Evolutionary conservation across 306 rosid genomes (phyloP).

Genomic region (Fragaria ananassa): DNA sequence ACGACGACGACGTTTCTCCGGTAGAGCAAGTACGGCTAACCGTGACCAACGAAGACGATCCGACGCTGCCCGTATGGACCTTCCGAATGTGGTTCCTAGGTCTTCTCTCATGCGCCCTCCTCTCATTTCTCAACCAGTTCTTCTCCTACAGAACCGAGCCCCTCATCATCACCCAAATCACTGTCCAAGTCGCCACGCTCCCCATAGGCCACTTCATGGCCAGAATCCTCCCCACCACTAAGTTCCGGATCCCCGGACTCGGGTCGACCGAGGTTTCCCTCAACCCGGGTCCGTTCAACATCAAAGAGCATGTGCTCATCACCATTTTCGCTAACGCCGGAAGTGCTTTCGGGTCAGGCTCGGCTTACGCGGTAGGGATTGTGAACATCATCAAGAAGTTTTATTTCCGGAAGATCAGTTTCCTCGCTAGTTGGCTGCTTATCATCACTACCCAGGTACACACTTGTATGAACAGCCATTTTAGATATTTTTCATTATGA

Average conservation of each 20-base stretch:
- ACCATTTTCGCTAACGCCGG: constrained; percentile 78
- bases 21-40: constrained; percentile 64
- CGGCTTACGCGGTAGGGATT: constrained; percentile 59
- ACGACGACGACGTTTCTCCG: constrained; percentile 27
- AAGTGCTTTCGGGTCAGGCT: constrained; percentile 55
- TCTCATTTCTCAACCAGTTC: constrained; percentile 70
- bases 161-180: constrained; percentile 53
- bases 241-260: constrained; percentile 44
- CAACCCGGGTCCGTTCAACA: constrained; percentile 75
- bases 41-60: constrained; percentile 59
- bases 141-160: constrained; percentile 70
- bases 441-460: constrained; percentile 60
- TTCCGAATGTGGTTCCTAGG: constrained; percentile 84
- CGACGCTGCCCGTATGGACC: constrained; percentile 65
- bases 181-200: constrained; percentile 55
- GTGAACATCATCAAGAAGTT: constrained; percentile 59
- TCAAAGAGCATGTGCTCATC: constrained; percentile 71
- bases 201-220: constrained; percentile 71
- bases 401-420: constrained; percentile 47
- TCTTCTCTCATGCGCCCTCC: constrained; percentile 46
- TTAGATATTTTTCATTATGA: too few relatives aligned
- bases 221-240: constrained; percentile 34
- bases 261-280: constrained; percentile 33
- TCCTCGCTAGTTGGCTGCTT: constrained; percentile 62
- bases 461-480: not conserved